Evolutionary conservation across 1,139 yeast species (phyloP).

Genomic region (Groenewaldozyma auringiensis): DNA sequence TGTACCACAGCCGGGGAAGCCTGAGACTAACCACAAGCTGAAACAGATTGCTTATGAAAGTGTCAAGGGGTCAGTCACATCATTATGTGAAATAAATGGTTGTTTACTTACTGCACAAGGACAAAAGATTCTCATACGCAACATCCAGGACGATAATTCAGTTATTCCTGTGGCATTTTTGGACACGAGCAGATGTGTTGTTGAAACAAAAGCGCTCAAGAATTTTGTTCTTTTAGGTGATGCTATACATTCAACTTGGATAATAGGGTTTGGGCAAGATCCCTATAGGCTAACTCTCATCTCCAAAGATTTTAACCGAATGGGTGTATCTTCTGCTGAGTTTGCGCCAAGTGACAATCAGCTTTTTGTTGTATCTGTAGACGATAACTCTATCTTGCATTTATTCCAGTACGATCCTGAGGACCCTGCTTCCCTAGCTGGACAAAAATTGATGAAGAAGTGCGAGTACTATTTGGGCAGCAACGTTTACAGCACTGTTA

Average conservation of each 20-base stretch:
- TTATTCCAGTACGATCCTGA: conserved; percentile 87
- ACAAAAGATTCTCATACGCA: conserved; percentile 69
- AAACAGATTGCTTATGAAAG: conserved; percentile 70
- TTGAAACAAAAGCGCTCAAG: conserved; percentile 76
- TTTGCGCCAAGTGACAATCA: conserved; percentile 67
- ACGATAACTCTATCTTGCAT: conserved; percentile 62
- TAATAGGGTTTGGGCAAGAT: conserved; percentile 85
- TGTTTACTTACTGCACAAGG: conserved; percentile 82
- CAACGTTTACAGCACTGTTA: conserved; percentile 49
- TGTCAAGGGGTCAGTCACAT: conserved; percentile 77
- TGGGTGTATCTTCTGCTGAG: conserved; percentile 59
- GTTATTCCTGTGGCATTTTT: conserved; percentile 90
- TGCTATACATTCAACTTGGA: conserved; percentile 67
- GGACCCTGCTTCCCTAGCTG: conserved; percentile 74
- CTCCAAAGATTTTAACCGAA: conserved; percentile 62
- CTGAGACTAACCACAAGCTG: conserved; percentile 74
- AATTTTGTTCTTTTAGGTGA: conserved; percentile 77
- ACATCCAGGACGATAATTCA: conserved; percentile 69
- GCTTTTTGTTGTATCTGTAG: conserved; percentile 61
- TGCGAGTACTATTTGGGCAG: conserved; percentile 67
- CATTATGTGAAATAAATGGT: conserved; percentile 76
- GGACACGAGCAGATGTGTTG: conserved; percentile 72
- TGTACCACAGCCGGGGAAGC: conserved; percentile 84
- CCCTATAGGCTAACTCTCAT: conserved; percentile 80
- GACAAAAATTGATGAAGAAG: conserved; percentile 63